Conservation (phyloP, 106 monocot species). For the Acorus gramineus region DNA sequence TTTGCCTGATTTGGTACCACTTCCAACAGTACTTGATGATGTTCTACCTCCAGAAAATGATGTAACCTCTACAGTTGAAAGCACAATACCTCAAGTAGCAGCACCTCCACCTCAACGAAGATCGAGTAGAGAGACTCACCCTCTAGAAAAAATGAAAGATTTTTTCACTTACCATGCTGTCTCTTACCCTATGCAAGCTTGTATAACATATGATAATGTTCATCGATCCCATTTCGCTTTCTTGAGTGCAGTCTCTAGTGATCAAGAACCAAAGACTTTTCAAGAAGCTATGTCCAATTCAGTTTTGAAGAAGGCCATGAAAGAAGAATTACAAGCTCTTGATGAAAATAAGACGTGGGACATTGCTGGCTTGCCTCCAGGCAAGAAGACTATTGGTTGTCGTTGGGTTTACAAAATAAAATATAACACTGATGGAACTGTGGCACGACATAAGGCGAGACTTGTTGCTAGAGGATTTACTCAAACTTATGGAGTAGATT, state of each 20-base stretch:
- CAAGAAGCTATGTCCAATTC: not conserved
- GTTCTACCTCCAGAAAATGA: too few relatives aligned
- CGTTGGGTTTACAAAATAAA: too few relatives aligned
- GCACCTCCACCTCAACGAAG: too few relatives aligned
- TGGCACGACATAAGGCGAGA: not conserved
- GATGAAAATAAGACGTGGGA: constrained; percentile 1
- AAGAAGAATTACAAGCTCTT: not conserved
- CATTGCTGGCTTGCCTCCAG: not conserved
- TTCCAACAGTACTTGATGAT: too few relatives aligned
- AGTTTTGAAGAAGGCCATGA: not conserved
- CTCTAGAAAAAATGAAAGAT: not conserved
- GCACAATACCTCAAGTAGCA: too few relatives aligned
- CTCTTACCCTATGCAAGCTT: not conserved
- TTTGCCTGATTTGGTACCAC: not conserved
- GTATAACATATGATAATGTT: not conserved
- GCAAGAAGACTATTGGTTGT: not conserved
- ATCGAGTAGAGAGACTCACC: not conserved
- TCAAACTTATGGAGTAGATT: not conserved
- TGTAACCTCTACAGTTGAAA: too few relatives aligned
- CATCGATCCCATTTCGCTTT: not conserved
- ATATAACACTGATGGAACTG: not conserved
- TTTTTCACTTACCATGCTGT: not conserved
- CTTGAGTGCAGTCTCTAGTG: not conserved
- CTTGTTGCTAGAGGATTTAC: not conserved
- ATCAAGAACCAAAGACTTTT: not conserved